Evolutionary conservation across 2,329 filamentous ascomycete genomes (phyloP), one percentile per base, ranked within the genome.

Genomic region (Aspergillus puulaauensis): DNA sequence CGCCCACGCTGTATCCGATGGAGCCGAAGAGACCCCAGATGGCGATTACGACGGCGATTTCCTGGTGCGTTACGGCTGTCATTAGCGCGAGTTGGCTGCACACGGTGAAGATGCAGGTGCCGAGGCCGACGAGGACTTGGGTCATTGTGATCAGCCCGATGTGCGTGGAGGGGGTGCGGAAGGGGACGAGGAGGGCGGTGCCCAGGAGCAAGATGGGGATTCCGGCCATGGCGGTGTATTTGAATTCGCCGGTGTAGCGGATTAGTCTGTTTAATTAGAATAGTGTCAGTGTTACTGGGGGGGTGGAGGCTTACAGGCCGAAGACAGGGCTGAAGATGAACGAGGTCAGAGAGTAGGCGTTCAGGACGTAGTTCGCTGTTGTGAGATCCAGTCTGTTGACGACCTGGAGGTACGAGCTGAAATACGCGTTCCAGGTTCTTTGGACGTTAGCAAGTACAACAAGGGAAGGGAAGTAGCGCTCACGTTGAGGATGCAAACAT

Each of bases 401-500:
- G n/a, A 65, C 66, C 55, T 66, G 66, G 3, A 68, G 64, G 51
- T 66, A 68, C 12, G 66, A 68, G 17, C 63, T 60, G 59, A 65
- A 66, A 56, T 62, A 68, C 1, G 57, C 21, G 24, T 61, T 55
- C 59, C 59, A 61, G 37, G 45, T 54, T 24, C 51, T 31, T 1
- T 4, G 1, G 3, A 31, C 2, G 9, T 31, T 11, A 31, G 27
- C 9, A 31, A 60, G 37, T 31, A 51, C 50, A 53, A 57, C 11
- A 57, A 8, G 9, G 9, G 9, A 11, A 31, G 9, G 1, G 9
- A 8, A 23, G 56, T 56, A 31, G 56, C 39, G 5, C 62, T 53
- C 2, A 60, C 65, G 6, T 65, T 55, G 41, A 65, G 63, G 17
- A 65, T 54, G 27, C 27, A 31, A 31, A 31, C 27, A 31, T 31